Percentiles rank a stretch among this genome's conserved stretches.
phyloP scores from a whole-genome alignment of 116 monocot genomes.

The Cymodocea nodosa region DNA sequence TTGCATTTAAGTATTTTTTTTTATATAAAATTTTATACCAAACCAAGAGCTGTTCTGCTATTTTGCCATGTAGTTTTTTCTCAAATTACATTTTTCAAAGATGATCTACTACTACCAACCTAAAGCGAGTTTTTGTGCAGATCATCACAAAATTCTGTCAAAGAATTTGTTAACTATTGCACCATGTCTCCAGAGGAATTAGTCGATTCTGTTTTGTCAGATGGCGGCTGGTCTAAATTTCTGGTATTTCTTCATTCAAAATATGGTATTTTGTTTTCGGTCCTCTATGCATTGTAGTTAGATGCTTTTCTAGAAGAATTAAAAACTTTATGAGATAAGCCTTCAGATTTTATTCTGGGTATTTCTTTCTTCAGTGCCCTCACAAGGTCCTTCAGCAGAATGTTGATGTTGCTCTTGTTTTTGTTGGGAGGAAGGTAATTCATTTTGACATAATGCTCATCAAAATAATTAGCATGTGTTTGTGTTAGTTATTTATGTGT shows the following conservation, averaged over 20 bases:
- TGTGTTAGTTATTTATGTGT: not conserved
- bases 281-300: not conserved
- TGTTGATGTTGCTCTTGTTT: slow-evolving; percentile 54
- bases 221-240: slow-evolving; percentile 85
- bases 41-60: too few species aligned
- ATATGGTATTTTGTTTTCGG: not conserved
- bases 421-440: slow-evolving; percentile 55
- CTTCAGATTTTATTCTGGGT: not conserved
- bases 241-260: slow-evolving; percentile 33
- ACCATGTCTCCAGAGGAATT: slow-evolving; percentile 57
- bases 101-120: not conserved
- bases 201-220: slow-evolving; percentile 54
- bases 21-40: too few species aligned
- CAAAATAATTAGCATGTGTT: not conserved
- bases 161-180: slow-evolving; percentile 54
- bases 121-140: slow-evolving; percentile 20
- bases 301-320: not conserved
- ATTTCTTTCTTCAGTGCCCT: slow-evolving; percentile 5
- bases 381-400: slow-evolving; percentile 15
- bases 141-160: slow-evolving; percentile 24
- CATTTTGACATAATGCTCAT: not conserved
- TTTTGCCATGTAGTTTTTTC: too few species aligned
- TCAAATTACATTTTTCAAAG: not conserved
- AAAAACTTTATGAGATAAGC: not conserved
- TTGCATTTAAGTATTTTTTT: too few species aligned